A percentile compares a stretch with the other conserved stretches of the same genome.
These are phyloP conservation scores for Chlamydomonas applanata DNA, from an alignment of 139 green algal genomes.

Conservation along the genomic window DNA sequence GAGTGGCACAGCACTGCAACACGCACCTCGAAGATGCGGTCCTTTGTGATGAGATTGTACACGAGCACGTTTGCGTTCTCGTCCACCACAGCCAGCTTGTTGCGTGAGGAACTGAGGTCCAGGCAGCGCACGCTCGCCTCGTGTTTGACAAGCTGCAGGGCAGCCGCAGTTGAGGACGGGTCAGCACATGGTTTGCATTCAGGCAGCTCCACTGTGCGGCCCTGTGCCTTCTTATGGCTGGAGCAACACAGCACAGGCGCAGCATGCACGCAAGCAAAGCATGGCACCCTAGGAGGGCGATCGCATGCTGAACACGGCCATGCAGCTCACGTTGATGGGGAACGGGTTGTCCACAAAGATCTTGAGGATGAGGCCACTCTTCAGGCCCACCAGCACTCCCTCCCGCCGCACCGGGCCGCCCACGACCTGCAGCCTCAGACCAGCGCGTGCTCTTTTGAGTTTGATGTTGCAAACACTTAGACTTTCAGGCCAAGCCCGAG, in stretches of 20 bases:
- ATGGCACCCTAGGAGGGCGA: too few relatives aligned
- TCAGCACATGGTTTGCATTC: too few relatives aligned
- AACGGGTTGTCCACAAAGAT: conserved; percentile 83
- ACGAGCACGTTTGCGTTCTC: conserved; percentile 67
- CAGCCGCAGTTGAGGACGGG: too few relatives aligned
- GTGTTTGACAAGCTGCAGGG: conserved; percentile 60
- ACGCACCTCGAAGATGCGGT: conserved; percentile 18
- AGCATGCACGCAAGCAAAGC: neutral
- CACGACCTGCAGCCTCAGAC: conserved; percentile 37
- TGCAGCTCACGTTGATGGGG: conserved; percentile 53
- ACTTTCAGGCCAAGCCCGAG: too few relatives aligned
- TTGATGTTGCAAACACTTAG: too few relatives aligned
- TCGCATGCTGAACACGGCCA: too few relatives aligned
- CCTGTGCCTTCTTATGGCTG: too few relatives aligned
- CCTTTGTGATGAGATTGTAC: conserved; percentile 76
- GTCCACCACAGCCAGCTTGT: conserved; percentile 81
- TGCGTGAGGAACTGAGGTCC: conserved; percentile 49
- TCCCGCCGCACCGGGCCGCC: conserved; percentile 64
- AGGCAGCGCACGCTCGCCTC: conserved; percentile 56
- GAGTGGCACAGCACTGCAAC: too few relatives aligned
- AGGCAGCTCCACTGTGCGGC: too few relatives aligned
- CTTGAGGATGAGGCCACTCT: conserved; percentile 65
- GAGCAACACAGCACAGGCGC: too few relatives aligned
- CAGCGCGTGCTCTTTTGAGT: too few relatives aligned
- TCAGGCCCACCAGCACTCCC: conserved; percentile 77